Conservation (phyloP, 2,329 filamentous ascomycete species). For the Aspergillus sojae region DNA sequence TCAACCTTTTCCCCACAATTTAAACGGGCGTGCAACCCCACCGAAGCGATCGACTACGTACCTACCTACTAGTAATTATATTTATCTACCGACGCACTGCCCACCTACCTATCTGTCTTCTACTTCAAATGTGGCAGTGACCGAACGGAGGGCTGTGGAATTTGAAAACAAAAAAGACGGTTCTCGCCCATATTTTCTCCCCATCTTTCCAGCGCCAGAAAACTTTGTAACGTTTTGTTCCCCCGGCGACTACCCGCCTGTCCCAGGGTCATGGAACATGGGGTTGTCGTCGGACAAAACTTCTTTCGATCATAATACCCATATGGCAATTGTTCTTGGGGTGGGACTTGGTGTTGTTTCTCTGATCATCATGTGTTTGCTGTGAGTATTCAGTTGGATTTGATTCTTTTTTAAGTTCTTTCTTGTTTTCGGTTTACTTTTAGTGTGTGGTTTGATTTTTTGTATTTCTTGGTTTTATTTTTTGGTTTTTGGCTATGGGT, state of each 20-base stretch:
- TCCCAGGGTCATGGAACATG: slow-evolving; percentile 16
- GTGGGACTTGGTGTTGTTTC: slow-evolving; percentile 35
- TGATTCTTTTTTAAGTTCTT: background rate
- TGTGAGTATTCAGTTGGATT: slow-evolving; percentile 25
- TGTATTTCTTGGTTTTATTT: background rate
- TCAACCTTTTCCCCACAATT: background rate
- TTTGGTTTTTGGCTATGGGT: background rate
- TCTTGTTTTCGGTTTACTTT: background rate
- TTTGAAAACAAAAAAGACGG: background rate
- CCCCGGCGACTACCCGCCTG: slow-evolving; percentile 12
- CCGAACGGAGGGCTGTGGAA: background rate
- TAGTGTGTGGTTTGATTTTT: background rate
- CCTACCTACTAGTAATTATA: no score
- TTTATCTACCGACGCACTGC: no score
- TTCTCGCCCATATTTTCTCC: background rate
- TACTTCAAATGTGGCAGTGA: no score
- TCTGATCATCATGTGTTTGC: slow-evolving; percentile 35
- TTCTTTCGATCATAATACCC: slow-evolving; percentile 23
- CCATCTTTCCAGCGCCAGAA: background rate
- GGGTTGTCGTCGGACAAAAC: slow-evolving; percentile 24
- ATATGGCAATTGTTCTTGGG: slow-evolving; percentile 37
- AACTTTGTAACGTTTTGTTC: background rate
- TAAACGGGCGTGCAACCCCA: no score
- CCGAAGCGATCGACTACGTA: background rate
- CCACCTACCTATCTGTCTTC: no score